Evolutionary conservation across 2,329 filamentous ascomycete genomes (phyloP).

Genomic region (Didymosphaeria variabile): DNA sequence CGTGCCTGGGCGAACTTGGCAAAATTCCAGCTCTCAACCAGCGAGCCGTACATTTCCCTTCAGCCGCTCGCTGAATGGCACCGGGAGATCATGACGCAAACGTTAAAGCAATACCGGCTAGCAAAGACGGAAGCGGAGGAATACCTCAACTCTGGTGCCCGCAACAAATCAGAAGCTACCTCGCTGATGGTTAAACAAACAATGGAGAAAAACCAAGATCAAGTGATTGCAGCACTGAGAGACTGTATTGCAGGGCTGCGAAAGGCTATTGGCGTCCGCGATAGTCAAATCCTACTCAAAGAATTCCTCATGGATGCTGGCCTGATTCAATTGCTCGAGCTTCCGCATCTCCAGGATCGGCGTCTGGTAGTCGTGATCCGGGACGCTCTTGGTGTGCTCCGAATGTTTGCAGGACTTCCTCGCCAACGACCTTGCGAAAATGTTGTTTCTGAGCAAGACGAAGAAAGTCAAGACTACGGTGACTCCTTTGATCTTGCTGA

Average conservation of each 20-base stretch:
- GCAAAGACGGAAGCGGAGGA: conserved; percentile 67
- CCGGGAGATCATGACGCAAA: conserved; percentile 61
- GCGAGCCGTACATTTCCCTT: conserved; percentile 57
- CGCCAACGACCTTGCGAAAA: conserved; percentile 27
- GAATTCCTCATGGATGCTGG: conserved; percentile 56
- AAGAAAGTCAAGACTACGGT: conserved; percentile 72
- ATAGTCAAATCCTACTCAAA: conserved; percentile 52
- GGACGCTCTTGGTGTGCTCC: conserved; percentile 60
- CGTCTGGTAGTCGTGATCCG: conserved; percentile 57
- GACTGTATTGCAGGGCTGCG: conserved; percentile 62
- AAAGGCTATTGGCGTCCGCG: conserved; percentile 56
- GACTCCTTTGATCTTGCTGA: conserved; percentile 66
- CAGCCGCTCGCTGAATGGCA: conserved; percentile 64
- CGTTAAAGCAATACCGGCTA: conserved; percentile 63
- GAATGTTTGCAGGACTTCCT: conserved; percentile 47
- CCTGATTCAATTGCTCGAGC: conserved; percentile 57
- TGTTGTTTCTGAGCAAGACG: conserved; percentile 52
- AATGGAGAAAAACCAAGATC: conserved; percentile 65
- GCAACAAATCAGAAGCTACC: conserved; percentile 53
- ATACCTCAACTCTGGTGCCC: conserved; percentile 53
- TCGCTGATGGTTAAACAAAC: conserved; percentile 60
- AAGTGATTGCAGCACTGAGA: conserved; percentile 64
- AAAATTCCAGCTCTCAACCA: conserved; percentile 64
- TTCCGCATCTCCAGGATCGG: conserved; percentile 61
- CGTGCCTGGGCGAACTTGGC: conserved; percentile 66